phyloP scores from a whole-genome alignment of 1,284 basidiomycete genomes.

The Ganoderma boninense region DNA sequence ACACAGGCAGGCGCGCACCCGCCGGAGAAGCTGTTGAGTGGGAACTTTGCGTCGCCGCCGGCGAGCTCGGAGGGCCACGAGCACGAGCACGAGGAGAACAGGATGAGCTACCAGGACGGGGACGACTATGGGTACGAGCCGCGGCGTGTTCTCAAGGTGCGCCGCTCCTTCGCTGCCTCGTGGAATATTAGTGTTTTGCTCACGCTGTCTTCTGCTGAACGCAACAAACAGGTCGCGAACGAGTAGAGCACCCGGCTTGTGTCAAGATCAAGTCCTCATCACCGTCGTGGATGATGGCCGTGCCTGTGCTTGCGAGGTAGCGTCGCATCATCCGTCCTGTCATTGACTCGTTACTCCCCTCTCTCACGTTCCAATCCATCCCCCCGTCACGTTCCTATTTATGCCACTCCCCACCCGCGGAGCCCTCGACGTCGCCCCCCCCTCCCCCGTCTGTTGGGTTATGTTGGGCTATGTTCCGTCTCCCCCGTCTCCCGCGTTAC shows the following conservation, averaged over 20 bases:
- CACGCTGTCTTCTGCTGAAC: background rate
- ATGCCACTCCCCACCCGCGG: slow-evolving; percentile 10
- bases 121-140: slow-evolving; percentile 49
- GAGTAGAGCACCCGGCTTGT: slow-evolving; percentile 19
- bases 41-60: slow-evolving; percentile 39
- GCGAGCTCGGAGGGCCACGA: slow-evolving; percentile 41
- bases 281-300: slow-evolving; percentile 19
- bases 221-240: slow-evolving; percentile 32
- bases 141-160: slow-evolving; percentile 54
- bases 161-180: slow-evolving; percentile 18
- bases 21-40: slow-evolving; percentile 26
- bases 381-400: slow-evolving; percentile 10
- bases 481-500: background rate
- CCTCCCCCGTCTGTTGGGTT: background rate
- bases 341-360: slow-evolving; percentile 21
- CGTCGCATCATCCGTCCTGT: slow-evolving; percentile 27
- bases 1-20: slow-evolving; percentile 19
- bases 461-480: too few relatives aligned
- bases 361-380: background rate
- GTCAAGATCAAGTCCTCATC: background rate
- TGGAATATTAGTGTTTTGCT: background rate
- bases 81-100: slow-evolving; percentile 38
- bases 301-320: background rate
- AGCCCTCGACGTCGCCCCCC: background rate
- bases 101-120: slow-evolving; percentile 45